These are phyloP conservation scores for Fusarium pininemorale DNA, from an alignment of 2,329 filamentous ascomycete genomes.

Conservation along the genomic window DNA sequence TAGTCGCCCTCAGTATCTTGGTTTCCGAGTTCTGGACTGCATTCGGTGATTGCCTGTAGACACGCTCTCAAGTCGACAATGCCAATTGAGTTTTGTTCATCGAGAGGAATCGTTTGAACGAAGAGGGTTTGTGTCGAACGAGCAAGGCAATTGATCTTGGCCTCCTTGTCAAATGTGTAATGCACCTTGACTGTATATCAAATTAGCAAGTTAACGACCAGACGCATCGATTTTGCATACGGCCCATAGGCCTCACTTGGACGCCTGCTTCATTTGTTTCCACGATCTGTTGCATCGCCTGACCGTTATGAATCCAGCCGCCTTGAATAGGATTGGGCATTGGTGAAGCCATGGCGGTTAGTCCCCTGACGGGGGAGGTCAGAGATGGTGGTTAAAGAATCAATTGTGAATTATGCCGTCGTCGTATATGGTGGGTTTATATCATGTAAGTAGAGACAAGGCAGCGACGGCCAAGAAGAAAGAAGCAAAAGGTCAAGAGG, in stretches of 20 bases:
- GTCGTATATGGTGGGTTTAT: neutral
- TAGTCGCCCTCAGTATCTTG: constrained; percentile 84
- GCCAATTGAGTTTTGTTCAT: constrained; percentile 83
- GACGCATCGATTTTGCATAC: constrained; percentile 56
- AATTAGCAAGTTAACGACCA: constrained; percentile 30
- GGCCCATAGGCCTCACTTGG: constrained; percentile 71
- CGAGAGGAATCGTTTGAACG: constrained; percentile 81
- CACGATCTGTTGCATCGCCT: constrained; percentile 43
- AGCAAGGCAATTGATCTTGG: constrained; percentile 88
- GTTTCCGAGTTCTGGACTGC: constrained; percentile 82
- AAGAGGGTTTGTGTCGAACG: constrained; percentile 82
- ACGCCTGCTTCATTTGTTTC: constrained; percentile 59
- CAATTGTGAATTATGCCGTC: constrained; percentile 3
- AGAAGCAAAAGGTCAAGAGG: constrained; percentile 9
- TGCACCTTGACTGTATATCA: constrained; percentile 83
- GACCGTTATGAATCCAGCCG: constrained; percentile 46
- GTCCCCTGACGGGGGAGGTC: constrained; percentile 38
- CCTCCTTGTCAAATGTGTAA: constrained; percentile 93
- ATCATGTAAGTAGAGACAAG: neutral
- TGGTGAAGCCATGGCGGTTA: constrained; percentile 52
- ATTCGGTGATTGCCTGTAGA: constrained; percentile 78
- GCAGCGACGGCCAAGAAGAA: constrained; percentile 7
- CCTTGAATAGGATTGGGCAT: constrained; percentile 46
- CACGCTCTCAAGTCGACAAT: constrained; percentile 88
- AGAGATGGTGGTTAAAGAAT: constrained; percentile 17